Base-by-base conservation (phyloP, 2,329 filamentous ascomycete genomes). In the Teratosphaeria epicoccoides region DNA sequence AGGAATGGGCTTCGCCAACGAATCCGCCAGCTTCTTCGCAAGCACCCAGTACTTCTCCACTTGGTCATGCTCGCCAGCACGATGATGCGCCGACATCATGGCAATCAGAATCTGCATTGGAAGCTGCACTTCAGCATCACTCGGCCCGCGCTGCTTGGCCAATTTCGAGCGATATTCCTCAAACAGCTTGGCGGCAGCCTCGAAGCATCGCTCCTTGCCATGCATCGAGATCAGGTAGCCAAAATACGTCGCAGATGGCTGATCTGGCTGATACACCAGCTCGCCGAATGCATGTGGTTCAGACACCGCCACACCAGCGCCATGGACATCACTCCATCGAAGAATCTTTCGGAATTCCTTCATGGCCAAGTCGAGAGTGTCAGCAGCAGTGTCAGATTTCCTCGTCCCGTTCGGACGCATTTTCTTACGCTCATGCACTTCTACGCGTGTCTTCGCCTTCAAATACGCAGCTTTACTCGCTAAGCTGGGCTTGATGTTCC, bases 1-100 rank as follows among this genome's bases (percentile, higher is more conserved):
- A 24, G 50, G 28, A 7, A 57, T 26, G 3, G 26, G 45, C 3
- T 49, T 50, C 11, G 58, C 57, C 20, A 61, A 46, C 33, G 71
- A 68, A 50, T 75, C 69, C 1, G 77, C 79, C 54, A 76, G 75
- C 4, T 72, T 60, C 51, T 84, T 75, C 2, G 82, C 76, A 24
- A 83, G 66, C 1, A 77, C 59, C 88, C 88, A 95, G 48, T 80
- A 82, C 45, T 76, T 68, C 55, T 80, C 76, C 20, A 91, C 81
- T 49, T 79, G 75, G 4, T 77, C 71, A 57, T 81, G 77, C 22
- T 82, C 74, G 37, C 73, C 69, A 17, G 82, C 77, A 49, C 75
- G 71, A 43, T 81, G 70, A 61, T 86, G 78, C 0, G 81, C 76
- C 22, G 76, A 71, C 84, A 95, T 90, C 52, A 91, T 68, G 7